These are phyloP conservation scores for Pugionium cornutum DNA, from an alignment of 345 rosid genomes.

Conservation along the genomic window DNA sequence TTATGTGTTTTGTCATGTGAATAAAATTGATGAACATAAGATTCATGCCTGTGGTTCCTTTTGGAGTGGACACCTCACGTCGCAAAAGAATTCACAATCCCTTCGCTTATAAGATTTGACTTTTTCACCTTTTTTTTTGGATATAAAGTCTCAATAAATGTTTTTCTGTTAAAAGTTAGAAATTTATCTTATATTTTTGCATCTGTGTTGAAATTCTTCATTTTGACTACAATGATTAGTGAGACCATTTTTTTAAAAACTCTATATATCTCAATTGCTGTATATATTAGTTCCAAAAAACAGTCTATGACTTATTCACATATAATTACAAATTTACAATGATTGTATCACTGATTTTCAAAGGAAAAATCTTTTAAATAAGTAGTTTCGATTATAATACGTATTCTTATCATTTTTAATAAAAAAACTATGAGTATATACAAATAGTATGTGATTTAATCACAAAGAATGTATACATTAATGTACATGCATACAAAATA, in stretches of 20 bases:
- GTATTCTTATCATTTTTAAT: too few relatives aligned
- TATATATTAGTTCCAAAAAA: background rate
- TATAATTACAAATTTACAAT: too few relatives aligned
- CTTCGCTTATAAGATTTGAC: conserved; percentile 39
- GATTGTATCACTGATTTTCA: background rate
- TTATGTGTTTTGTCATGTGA: conserved; percentile 9
- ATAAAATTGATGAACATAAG: conserved; percentile 18
- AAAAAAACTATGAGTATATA: too few relatives aligned
- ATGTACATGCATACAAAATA: too few relatives aligned
- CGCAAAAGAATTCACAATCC: conserved; percentile 29
- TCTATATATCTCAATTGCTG: too few relatives aligned
- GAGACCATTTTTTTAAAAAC: too few relatives aligned
- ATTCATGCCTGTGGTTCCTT: conserved; percentile 32
- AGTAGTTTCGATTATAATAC: too few relatives aligned
- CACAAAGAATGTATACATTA: too few relatives aligned
- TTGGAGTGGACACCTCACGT: conserved; percentile 36
- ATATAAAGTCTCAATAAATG: conserved; percentile 8
- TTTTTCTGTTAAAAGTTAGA: background rate
- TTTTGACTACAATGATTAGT: background rate
- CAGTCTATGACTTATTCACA: background rate
- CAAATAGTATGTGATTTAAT: too few relatives aligned
- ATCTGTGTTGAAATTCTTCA: background rate
- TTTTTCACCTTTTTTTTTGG: conserved; percentile 26
- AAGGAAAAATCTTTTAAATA: too few relatives aligned
- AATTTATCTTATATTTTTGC: background rate